These are phyloP conservation scores for Leptographium galeiforme DNA, from an alignment of 2,329 filamentous ascomycete species.

Conservation along the genomic window DNA sequence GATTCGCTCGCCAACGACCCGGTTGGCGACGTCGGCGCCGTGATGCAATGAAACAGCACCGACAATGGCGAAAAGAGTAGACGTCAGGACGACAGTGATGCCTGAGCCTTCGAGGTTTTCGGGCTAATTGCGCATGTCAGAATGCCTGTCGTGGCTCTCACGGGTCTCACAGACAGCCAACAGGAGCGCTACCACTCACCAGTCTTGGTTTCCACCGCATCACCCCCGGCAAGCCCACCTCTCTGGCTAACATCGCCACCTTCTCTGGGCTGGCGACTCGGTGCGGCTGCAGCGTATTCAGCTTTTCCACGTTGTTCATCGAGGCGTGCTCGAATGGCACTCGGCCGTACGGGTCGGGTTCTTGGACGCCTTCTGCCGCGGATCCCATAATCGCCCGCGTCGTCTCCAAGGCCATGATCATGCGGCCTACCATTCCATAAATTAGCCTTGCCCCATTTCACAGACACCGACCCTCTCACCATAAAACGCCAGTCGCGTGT, in stretches of 20 bases:
- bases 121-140: constrained; percentile 24
- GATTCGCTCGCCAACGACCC: constrained; percentile 64
- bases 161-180: no score
- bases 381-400: constrained; percentile 15
- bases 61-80: constrained; percentile 71
- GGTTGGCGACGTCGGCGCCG: constrained; percentile 64
- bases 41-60: constrained; percentile 83
- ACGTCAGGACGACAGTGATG: constrained; percentile 57
- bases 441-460: not conserved
- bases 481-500: constrained; percentile 80
- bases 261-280: constrained; percentile 51
- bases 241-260: constrained; percentile 52
- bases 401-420: constrained; percentile 15
- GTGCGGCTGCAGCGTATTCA: constrained; percentile 47
- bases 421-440: constrained; percentile 11
- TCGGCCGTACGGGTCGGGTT: constrained; percentile 31
- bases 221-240: constrained; percentile 60
- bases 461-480: constrained; percentile 36
- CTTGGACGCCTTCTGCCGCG: not conserved
- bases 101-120: constrained; percentile 62
- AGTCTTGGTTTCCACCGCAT: constrained; percentile 73
- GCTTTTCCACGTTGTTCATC: constrained; percentile 59
- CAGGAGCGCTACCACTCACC: constrained; percentile 34
- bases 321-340: constrained; percentile 57
- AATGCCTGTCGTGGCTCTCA: no score